Conservation (phyloP, 139 green algal species). For the Nannochloris sp. region DNA sequence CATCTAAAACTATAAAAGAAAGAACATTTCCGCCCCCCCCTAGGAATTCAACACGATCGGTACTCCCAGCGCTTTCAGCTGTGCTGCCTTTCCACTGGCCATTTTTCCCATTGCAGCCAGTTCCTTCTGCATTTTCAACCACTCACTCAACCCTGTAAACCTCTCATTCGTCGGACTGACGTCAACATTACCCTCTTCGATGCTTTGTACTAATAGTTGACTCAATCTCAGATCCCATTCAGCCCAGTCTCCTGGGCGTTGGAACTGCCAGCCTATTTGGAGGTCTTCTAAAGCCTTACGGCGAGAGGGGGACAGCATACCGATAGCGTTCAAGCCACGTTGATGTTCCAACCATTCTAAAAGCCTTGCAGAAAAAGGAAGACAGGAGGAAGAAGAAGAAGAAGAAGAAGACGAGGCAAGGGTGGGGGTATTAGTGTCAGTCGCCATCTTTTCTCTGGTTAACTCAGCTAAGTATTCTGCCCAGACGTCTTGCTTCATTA, state of each 20-base stretch:
- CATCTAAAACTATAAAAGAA: no score
- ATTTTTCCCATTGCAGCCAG: conserved; percentile 7
- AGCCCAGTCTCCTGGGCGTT: background rate
- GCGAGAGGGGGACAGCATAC: conserved; percentile 28
- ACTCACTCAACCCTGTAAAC: conserved; percentile 10
- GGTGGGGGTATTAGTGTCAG: background rate
- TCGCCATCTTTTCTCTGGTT: conserved; percentile 1
- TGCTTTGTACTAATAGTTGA: conserved; percentile 28
- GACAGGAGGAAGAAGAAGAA: background rate
- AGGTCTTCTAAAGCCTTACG: conserved; percentile 1
- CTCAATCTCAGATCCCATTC: conserved; percentile 26
- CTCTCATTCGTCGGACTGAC: conserved; percentile 4
- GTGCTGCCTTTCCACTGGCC: conserved; percentile 3
- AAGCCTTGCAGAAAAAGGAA: no score
- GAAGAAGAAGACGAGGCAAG: background rate
- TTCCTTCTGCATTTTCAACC: conserved; percentile 14
- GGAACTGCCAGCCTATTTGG: background rate
- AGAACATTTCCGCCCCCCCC: no score
- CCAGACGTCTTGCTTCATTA: background rate
- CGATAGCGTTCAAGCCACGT: conserved; percentile 26
- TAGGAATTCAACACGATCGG: background rate
- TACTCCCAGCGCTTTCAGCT: conserved; percentile 27
- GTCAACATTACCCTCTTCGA: conserved; percentile 6
- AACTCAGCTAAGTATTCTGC: background rate
- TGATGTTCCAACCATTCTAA: conserved; percentile 40